Percentiles rank a stretch among this genome's conserved stretches.
Conservation (phyloP, 2,329 filamentous ascomycete genomes). For the Phialophora verrucosa region DNA sequence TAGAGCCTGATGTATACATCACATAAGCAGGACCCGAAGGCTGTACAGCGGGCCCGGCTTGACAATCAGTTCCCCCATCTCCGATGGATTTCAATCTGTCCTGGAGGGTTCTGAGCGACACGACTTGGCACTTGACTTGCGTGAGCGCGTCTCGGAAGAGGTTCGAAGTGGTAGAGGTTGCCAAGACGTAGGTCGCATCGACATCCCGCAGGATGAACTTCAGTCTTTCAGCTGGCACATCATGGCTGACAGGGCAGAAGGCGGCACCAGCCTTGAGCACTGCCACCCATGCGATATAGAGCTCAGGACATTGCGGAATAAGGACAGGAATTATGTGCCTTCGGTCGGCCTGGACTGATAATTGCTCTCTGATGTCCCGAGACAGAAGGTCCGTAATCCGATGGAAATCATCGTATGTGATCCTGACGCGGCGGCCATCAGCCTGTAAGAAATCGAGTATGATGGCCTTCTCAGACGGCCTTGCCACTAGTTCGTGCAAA, state of each 20-base stretch:
- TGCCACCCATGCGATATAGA: conserved; percentile 79
- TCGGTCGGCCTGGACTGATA: conserved; percentile 33
- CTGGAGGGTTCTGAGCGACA: conserved; percentile 30
- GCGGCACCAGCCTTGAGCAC: conserved; percentile 81
- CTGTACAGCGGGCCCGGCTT: conserved; percentile 39
- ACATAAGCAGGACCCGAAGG: conserved; percentile 71
- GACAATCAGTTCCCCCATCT: conserved; percentile 4
- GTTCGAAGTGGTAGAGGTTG: conserved; percentile 52
- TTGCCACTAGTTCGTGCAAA: conserved; percentile 68
- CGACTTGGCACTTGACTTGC: conserved; percentile 51
- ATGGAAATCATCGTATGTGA: conserved; percentile 63
- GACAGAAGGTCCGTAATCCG: conserved; percentile 50
- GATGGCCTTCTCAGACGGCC: conserved; percentile 44
- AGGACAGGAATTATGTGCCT: conserved; percentile 71
- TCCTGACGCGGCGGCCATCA: conserved; percentile 51
- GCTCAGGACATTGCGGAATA: conserved; percentile 73
- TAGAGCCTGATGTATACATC: conserved; percentile 93
- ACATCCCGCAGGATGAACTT: conserved; percentile 83
- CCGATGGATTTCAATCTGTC: background rate
- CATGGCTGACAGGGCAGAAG: conserved; percentile 82
- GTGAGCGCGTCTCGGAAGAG: conserved; percentile 34
- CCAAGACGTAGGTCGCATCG: conserved; percentile 70
- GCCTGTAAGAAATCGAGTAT: conserved; percentile 70
- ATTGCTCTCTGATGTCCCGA: conserved; percentile 21
- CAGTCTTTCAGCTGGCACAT: conserved; percentile 76